Conservation (phyloP, 73 alveolate species). For the Paramecium sexaurelia region DNA sequence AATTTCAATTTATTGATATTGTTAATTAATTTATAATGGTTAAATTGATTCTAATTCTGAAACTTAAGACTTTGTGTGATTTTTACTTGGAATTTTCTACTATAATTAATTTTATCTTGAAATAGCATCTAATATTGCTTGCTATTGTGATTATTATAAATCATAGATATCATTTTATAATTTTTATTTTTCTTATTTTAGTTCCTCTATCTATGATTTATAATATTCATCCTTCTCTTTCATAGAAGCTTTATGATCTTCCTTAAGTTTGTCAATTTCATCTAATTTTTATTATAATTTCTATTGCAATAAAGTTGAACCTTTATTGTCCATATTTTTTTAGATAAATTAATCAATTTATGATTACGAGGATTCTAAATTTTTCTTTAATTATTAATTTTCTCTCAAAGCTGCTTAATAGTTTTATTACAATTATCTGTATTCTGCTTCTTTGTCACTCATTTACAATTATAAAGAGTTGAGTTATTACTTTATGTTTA, state of each 20-base stretch:
- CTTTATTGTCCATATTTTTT: background rate
- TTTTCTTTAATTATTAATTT: background rate
- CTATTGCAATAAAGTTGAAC: background rate
- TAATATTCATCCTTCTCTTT: background rate
- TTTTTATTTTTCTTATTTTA: background rate
- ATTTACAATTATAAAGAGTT: too few relatives aligned
- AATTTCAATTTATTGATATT: background rate
- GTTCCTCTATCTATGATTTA: background rate
- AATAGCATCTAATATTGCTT: background rate
- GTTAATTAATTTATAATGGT: background rate
- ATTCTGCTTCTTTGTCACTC: conserved; percentile 1
- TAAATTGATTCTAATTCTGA: background rate
- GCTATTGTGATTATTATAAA: background rate
- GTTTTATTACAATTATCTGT: background rate
- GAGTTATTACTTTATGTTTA: background rate
- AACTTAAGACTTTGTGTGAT: background rate
- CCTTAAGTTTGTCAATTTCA: background rate
- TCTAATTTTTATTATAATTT: conserved; percentile 25
- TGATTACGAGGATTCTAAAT: background rate
- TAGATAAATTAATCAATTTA: background rate
- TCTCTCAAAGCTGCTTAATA: background rate
- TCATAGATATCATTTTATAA: background rate
- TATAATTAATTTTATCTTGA: background rate
- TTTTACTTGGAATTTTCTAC: background rate
- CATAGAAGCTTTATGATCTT: background rate